Evolutionary conservation across 345 rosid species (phyloP).

Genomic region (Anacardium occidentale): DNA sequence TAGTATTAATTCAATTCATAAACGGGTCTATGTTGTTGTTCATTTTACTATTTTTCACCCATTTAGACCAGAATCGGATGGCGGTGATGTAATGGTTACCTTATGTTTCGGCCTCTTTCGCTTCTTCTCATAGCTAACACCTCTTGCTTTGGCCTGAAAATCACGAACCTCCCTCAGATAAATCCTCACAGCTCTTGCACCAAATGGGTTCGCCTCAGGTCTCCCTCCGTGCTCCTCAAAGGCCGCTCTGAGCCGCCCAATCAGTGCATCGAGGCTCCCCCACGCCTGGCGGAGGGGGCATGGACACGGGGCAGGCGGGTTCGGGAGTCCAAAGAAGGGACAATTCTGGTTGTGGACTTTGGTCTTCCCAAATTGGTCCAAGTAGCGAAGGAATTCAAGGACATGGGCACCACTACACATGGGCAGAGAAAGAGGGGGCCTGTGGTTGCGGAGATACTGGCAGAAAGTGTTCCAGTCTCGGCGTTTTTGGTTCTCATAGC

Average conservation of each 20-base stretch:
- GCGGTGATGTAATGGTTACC: constrained; percentile 18
- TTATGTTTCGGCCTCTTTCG: constrained; percentile 60
- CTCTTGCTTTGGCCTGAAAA: constrained; percentile 90
- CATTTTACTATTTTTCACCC: constrained; percentile 8
- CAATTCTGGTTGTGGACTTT: constrained; percentile 78
- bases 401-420: constrained; percentile 87
- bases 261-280: constrained; percentile 98
- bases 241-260: constrained; percentile 94
- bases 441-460: constrained; percentile 75
- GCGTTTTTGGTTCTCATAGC: constrained; percentile 84
- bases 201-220: constrained; percentile 87
- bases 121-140: constrained; percentile 90
- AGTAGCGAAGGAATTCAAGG: constrained; percentile 77
- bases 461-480: constrained; percentile 95
- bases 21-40: neutral
- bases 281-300: constrained; percentile 94
- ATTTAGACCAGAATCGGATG: constrained; percentile 7
- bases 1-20: constrained; percentile 2
- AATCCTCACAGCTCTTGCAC: constrained; percentile 80
- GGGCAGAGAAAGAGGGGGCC: constrained; percentile 70
- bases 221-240: constrained; percentile 86
- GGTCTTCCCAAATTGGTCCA: constrained; percentile 75
- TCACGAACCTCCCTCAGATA: constrained; percentile 87
- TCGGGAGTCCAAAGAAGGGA: constrained; percentile 82
- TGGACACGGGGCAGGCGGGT: constrained; percentile 90